These are phyloP conservation scores for Orbilia brochopaga DNA, from an alignment of 2,329 filamentous ascomycete species.

Conservation along the genomic window DNA sequence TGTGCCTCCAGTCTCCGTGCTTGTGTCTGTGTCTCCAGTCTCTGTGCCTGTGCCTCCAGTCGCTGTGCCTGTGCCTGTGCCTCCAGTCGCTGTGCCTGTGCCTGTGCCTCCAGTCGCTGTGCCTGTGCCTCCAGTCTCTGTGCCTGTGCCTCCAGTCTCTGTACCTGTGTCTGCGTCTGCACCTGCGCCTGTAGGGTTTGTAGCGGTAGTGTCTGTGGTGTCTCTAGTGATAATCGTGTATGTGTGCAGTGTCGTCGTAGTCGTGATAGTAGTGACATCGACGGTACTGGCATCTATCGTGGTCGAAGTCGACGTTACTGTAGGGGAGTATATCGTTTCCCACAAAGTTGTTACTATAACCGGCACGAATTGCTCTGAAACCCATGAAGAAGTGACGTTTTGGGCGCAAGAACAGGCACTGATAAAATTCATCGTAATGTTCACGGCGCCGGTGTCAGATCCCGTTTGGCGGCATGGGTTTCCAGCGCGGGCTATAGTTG, in stretches of 20 bases:
- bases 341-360: background rate
- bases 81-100: too few species aligned
- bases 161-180: too few species aligned
- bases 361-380: background rate
- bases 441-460: background rate
- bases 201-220: too few species aligned
- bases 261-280: conserved; percentile 2
- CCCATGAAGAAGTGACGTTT: background rate
- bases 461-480: background rate
- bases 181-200: too few species aligned
- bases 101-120: too few species aligned
- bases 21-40: too few species aligned
- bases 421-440: background rate
- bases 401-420: background rate
- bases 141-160: too few species aligned
- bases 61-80: too few species aligned
- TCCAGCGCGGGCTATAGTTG: background rate
- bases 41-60: too few species aligned
- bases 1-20: too few species aligned
- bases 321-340: background rate
- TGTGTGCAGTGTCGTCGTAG: background rate
- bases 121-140: too few species aligned
- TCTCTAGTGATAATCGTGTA: too few species aligned
- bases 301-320: background rate
- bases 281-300: background rate